These are phyloP conservation scores for Leavenworthia alabamica DNA, from an alignment of 345 rosid species.

Conservation along the genomic window DNA sequence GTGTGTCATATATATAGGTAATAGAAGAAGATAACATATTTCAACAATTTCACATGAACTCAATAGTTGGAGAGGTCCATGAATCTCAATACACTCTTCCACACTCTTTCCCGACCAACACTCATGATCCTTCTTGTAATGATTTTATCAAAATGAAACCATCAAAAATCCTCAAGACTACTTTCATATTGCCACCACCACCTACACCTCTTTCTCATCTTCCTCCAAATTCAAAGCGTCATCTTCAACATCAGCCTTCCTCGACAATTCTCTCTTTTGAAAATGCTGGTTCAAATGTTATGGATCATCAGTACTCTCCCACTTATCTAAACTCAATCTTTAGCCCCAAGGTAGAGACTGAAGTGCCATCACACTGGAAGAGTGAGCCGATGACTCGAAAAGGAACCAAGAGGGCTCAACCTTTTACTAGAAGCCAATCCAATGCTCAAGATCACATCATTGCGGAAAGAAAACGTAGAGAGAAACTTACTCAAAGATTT, in stretches of 20 bases:
- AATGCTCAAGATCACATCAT: conserved; percentile 25
- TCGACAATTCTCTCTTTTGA: conserved; percentile 28
- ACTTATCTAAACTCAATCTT: conserved; percentile 8
- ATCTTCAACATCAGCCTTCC: conserved; percentile 10
- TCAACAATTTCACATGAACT: conserved; percentile 20
- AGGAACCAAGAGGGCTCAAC: conserved; percentile 15
- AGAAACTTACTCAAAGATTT: conserved; percentile 32
- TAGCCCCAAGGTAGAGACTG: not conserved
- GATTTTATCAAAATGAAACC: conserved; percentile 19
- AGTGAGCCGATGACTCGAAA: not conserved
- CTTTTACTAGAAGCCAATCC: conserved; percentile 6
- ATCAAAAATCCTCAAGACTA: conserved; percentile 23
- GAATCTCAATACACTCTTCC: conserved; percentile 14
- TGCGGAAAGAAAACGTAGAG: conserved; percentile 32
- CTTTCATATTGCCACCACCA: conserved; percentile 10
- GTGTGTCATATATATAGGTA: conserved; percentile 4
- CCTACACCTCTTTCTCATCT: not conserved
- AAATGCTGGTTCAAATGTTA: not conserved
- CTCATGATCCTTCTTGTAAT: conserved; percentile 9
- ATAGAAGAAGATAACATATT: conserved; percentile 24
- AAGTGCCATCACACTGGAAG: not conserved
- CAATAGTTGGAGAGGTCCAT: conserved; percentile 9
- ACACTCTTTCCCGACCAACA: not conserved
- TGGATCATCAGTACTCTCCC: conserved; percentile 13
- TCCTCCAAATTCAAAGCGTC: conserved; percentile 9